Conservation (phyloP, 371 early-diverging fungal genomes). For the Dichotomocladium elegans region DNA sequence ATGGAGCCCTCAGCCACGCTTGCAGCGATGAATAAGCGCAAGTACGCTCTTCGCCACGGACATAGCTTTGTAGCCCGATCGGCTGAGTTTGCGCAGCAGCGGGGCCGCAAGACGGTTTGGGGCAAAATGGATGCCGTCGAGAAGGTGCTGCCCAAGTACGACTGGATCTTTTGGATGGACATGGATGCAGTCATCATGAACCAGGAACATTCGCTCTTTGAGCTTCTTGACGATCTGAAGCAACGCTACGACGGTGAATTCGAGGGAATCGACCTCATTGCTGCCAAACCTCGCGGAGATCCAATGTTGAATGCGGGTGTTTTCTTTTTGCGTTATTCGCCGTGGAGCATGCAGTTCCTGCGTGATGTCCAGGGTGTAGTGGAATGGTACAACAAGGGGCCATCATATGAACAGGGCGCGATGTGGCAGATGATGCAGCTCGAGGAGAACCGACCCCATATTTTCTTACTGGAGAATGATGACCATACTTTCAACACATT, state of each 20-base stretch:
- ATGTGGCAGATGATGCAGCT: slow-evolving; percentile 56
- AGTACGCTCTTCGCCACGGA: slow-evolving; percentile 50
- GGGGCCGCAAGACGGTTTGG: slow-evolving; percentile 50
- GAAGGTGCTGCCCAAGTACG: slow-evolving; percentile 59
- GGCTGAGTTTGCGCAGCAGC: slow-evolving; percentile 59
- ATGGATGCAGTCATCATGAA: slow-evolving; percentile 65
- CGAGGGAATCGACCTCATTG: slow-evolving; percentile 46
- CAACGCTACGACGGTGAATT: slow-evolving; percentile 19
- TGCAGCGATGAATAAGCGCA: slow-evolving; percentile 55
- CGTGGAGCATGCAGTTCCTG: slow-evolving; percentile 53
- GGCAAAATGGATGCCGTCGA: slow-evolving; percentile 62
- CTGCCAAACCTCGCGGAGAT: slow-evolving; percentile 42
- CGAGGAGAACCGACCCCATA: slow-evolving; percentile 21
- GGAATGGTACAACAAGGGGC: slow-evolving; percentile 41
- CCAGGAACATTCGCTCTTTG: slow-evolving; percentile 34
- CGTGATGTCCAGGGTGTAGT: slow-evolving; percentile 44
- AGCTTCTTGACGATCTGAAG: slow-evolving; percentile 29
- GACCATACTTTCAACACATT: slow-evolving; percentile 64
- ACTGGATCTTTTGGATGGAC: slow-evolving; percentile 69
- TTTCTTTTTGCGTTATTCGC: slow-evolving; percentile 58
- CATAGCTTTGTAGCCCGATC: slow-evolving; percentile 61
- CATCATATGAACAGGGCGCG: slow-evolving; percentile 59
- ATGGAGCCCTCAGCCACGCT: slow-evolving; percentile 59
- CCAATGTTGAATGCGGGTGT: slow-evolving; percentile 62
- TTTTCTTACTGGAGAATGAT: slow-evolving; percentile 46